phyloP scores from a whole-genome alignment of 139 green algal genomes.

The Pleodorina starrii region DNA sequence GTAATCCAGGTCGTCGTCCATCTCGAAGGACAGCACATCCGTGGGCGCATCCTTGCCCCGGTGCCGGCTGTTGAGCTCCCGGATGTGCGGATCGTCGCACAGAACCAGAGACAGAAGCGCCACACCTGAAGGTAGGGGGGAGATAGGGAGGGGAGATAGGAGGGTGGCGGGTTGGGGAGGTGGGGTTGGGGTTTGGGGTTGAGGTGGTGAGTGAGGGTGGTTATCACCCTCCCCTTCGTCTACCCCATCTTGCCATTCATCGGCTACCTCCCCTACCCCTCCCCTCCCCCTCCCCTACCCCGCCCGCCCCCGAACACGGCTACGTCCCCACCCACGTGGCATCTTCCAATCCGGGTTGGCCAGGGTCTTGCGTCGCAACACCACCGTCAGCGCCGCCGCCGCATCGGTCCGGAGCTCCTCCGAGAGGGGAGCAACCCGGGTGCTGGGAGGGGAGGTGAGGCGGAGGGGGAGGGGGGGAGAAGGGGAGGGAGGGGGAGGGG shows the following conservation, averaged over 20 bases:
- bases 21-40: conserved; percentile 96
- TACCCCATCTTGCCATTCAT: background rate
- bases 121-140: conserved; percentile 37
- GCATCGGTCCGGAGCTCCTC: conserved; percentile 62
- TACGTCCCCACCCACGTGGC: conserved; percentile 63
- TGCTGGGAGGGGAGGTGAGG: conserved; percentile 28
- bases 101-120: conserved; percentile 84
- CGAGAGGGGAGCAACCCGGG: conserved; percentile 59
- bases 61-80: conserved; percentile 82
- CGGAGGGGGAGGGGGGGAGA: no score
- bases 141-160: background rate
- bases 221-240: background rate
- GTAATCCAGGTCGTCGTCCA: conserved; percentile 74
- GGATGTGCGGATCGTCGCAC: conserved; percentile 90
- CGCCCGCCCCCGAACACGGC: background rate
- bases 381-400: conserved; percentile 46
- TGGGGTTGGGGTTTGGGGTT: background rate
- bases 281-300: background rate
- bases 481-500: no score
- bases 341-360: conserved; percentile 57
- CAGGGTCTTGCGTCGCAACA: conserved; percentile 57
- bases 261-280: background rate
- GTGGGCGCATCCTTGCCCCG: conserved; percentile 85
- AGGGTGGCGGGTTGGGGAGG: background rate
- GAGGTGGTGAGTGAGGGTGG: background rate